phyloP scores from a whole-genome alignment of 768 basidiomycete species.

The Suillus subalutaceus region DNA sequence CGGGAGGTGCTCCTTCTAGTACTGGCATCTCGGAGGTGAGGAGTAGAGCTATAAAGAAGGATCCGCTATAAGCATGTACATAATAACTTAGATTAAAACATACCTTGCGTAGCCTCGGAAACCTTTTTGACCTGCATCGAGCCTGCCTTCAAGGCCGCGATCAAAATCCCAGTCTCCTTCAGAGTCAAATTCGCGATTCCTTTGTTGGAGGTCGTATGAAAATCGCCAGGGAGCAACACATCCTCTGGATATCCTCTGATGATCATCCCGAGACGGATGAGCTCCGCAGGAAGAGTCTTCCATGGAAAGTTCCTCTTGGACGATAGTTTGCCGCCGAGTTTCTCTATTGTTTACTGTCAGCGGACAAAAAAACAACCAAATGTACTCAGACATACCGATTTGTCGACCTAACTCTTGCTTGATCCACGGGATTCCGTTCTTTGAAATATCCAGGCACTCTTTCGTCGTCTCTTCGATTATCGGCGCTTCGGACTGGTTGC shows the following conservation, averaged over 20 bases:
- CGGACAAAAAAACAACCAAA: neutral
- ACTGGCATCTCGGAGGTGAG: neutral
- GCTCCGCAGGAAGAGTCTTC: neutral
- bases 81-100: neutral
- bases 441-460: slow-evolving; percentile 2
- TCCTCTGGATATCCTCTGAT: neutral
- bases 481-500: neutral
- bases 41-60: neutral
- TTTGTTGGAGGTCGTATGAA: neutral
- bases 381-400: neutral
- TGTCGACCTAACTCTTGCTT: neutral
- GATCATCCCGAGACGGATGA: neutral
- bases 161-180: neutral
- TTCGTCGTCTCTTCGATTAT: neutral
- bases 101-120: neutral
- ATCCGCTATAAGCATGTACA: neutral
- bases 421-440: neutral
- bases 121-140: neutral
- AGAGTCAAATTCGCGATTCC: neutral
- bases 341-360: neutral
- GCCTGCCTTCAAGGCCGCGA: neutral
- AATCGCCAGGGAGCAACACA: slow-evolving; percentile 7
- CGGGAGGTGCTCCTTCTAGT: neutral
- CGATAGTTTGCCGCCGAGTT: neutral
- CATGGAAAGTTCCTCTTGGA: slow-evolving; percentile 10